Conservation (phyloP, 2,329 filamentous ascomycete species). For the Alternaria infectoria region DNA sequence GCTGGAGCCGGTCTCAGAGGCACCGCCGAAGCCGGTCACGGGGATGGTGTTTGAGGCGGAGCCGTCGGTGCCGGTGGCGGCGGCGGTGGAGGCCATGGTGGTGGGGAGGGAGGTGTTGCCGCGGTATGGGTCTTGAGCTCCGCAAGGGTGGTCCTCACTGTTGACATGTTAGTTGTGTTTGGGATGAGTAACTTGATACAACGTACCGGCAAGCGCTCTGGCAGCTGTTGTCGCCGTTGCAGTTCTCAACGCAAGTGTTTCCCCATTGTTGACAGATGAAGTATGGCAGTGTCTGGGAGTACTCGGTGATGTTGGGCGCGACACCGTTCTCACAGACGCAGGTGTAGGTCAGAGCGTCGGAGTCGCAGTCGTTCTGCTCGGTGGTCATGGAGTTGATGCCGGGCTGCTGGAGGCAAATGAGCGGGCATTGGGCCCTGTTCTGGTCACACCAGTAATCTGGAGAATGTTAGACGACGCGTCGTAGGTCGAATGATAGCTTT, state of each 20-base stretch:
- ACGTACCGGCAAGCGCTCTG: conserved; percentile 62
- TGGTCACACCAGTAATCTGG: conserved; percentile 69
- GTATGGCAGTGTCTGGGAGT: conserved; percentile 79
- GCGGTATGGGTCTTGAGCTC: conserved; percentile 68
- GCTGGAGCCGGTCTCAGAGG: conserved; percentile 18
- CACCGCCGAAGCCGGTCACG: conserved; percentile 42
- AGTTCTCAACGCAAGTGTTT: conserved; percentile 68
- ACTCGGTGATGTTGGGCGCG: conserved; percentile 76
- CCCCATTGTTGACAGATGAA: conserved; percentile 76
- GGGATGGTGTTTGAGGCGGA: conserved; percentile 32
- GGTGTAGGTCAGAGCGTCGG: conserved; percentile 67
- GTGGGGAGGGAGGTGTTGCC: conserved; percentile 63
- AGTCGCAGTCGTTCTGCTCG: conserved; percentile 69
- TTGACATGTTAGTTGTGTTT: conserved; percentile 5
- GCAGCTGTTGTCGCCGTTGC: conserved; percentile 65
- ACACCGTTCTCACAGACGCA: conserved; percentile 74
- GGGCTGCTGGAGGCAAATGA: conserved; percentile 72
- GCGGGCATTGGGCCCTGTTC: conserved; percentile 69
- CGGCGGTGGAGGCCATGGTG: conserved; percentile 52
- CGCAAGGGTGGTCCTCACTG: conserved; percentile 70
- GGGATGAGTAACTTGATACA: not conserved
- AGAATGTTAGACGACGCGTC: conserved; percentile 24
- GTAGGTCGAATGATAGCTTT: not conserved
- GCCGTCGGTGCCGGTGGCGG: conserved; percentile 39
- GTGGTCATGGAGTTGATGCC: conserved; percentile 54